Percentiles rank a stretch among this genome's conserved stretches.
phyloP scores from a whole-genome alignment of 73 alveolate genomes.

The Paramecium octaurelia region DNA sequence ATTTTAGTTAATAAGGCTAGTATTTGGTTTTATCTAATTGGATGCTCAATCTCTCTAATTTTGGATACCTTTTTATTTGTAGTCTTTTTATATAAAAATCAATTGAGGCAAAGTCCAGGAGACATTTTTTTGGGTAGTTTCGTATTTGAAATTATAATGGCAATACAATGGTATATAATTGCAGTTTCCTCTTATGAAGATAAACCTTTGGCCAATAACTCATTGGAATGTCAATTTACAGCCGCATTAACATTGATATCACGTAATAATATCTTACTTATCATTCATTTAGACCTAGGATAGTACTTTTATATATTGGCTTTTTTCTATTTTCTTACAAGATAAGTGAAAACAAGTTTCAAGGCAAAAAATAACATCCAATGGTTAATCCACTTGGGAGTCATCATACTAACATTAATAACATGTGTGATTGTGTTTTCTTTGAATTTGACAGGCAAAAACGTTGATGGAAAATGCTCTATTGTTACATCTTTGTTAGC shows the following conservation, averaged over 20 bases:
- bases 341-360: constrained; percentile 6
- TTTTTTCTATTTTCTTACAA: neutral
- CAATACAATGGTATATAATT: neutral
- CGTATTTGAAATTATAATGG: constrained; percentile 14
- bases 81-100: neutral
- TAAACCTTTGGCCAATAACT: neutral
- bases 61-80: neutral
- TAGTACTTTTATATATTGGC: neutral
- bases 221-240: neutral
- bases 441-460: constrained; percentile 3
- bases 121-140: constrained; percentile 36
- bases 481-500: neutral
- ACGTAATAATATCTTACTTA: neutral
- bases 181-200: neutral
- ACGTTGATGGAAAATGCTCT: constrained; percentile 29
- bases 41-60: constrained; percentile 4
- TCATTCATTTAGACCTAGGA: neutral
- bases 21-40: constrained; percentile 29
- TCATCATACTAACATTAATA: neutral
- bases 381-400: constrained; percentile 7
- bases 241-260: neutral
- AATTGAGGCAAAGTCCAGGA: constrained; percentile 30
- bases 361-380: neutral
- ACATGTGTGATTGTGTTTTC: neutral
- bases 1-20: neutral